These are phyloP conservation scores for Pseudohalonectria lignicola DNA, from an alignment of 2,329 filamentous ascomycete species.

Conservation along the genomic window DNA sequence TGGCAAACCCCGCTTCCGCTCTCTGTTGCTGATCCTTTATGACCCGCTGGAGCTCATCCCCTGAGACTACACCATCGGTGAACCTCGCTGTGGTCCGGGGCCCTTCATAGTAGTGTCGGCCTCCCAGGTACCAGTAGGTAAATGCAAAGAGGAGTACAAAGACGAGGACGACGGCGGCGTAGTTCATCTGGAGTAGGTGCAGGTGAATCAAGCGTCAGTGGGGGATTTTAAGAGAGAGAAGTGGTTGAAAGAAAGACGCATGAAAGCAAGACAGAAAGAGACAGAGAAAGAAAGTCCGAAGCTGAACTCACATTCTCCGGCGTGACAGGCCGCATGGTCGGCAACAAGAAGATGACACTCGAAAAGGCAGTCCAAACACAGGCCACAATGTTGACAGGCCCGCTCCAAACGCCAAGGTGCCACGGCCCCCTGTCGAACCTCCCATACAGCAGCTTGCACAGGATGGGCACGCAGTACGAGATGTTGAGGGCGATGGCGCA, in stretches of 20 bases:
- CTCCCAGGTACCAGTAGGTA: slow-evolving; percentile 32
- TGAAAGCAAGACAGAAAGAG: neutral
- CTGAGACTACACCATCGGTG: slow-evolving; percentile 12
- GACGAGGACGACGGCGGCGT: slow-evolving; percentile 36
- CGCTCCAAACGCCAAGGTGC: slow-evolving; percentile 31
- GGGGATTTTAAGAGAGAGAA: neutral
- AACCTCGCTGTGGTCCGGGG: slow-evolving; percentile 21
- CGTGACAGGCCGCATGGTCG: slow-evolving; percentile 32
- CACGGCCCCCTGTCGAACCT: slow-evolving; percentile 40
- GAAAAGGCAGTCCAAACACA: slow-evolving; percentile 41
- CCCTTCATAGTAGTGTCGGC: slow-evolving; percentile 35
- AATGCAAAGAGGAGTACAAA: slow-evolving; percentile 30
- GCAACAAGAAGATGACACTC: slow-evolving; percentile 41
- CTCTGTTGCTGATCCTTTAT: too few relatives aligned
- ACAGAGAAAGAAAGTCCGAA: neutral
- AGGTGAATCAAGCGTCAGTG: too few relatives aligned
- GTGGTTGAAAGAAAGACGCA: neutral
- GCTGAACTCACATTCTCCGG: slow-evolving; percentile 26
- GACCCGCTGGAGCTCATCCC: slow-evolving; percentile 7
- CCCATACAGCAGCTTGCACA: slow-evolving; percentile 36
- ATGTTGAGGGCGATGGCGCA: slow-evolving; percentile 43
- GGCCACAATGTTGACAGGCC: slow-evolving; percentile 33
- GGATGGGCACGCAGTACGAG: slow-evolving; percentile 45
- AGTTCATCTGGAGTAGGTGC: slow-evolving; percentile 33
- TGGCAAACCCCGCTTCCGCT: too few relatives aligned